These are phyloP conservation scores for Nitzschia putrida DNA, from an alignment of 108 stramenopile genomes.

Conservation along the genomic window DNA sequence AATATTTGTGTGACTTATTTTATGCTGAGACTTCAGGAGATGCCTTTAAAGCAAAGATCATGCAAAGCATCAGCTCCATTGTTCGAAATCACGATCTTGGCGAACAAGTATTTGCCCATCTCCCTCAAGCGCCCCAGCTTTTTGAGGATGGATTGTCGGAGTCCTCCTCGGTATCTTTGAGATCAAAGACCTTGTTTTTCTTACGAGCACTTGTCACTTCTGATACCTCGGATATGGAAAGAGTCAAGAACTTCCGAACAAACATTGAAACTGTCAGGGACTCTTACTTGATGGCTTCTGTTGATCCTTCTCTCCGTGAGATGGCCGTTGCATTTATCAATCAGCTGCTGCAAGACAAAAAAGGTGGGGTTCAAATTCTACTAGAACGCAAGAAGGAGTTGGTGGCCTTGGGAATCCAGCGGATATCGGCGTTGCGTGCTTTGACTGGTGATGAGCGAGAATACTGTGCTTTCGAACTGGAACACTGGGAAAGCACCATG, in stretches of 20 bases:
- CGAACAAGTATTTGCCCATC: conserved; percentile 63
- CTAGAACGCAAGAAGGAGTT: conserved; percentile 51
- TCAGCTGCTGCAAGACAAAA: conserved; percentile 47
- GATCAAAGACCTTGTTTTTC: conserved; percentile 66
- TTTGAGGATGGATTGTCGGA: conserved; percentile 45
- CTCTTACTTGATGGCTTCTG: conserved; percentile 38
- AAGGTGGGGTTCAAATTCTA: conserved; percentile 39
- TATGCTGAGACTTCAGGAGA: neutral
- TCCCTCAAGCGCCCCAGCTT: conserved; percentile 50
- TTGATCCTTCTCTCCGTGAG: conserved; percentile 70
- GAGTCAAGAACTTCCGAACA: conserved; percentile 40
- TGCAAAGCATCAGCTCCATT: conserved; percentile 70
- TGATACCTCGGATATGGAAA: conserved; percentile 41
- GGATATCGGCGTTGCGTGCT: conserved; percentile 55
- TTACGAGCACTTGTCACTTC: conserved; percentile 72
- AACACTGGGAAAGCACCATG: conserved; percentile 72
- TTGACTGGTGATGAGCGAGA: conserved; percentile 71
- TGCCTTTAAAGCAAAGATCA: conserved; percentile 50
- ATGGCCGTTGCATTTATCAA: conserved; percentile 59
- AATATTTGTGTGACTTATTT: conserved; percentile 41
- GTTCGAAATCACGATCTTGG: conserved; percentile 67
- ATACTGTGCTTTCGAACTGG: conserved; percentile 56
- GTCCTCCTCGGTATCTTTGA: conserved; percentile 23
- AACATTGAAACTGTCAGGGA: conserved; percentile 42
- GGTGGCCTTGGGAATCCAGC: conserved; percentile 56